Percentiles rank a stretch among this genome's conserved stretches.
Evolutionary conservation across 257 asterid species (phyloP).

Genomic region (Nicotiana tomentosiformis): DNA sequence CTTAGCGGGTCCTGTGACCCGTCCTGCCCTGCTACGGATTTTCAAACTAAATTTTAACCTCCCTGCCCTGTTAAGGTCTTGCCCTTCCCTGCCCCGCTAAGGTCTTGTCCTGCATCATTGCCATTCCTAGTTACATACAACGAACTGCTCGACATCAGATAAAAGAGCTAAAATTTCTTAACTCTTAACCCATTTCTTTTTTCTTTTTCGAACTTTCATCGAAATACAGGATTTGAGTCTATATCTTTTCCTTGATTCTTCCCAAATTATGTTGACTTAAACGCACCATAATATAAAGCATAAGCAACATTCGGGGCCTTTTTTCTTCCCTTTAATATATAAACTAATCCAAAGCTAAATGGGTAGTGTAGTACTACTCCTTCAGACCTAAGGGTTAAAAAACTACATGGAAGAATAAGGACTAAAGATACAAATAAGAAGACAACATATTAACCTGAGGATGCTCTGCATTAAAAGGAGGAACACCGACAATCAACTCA

Average conservation of each 20-base stretch:
- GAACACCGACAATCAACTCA: constrained; percentile 95
- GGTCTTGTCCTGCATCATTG: too few relatives aligned
- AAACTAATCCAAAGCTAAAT: not conserved
- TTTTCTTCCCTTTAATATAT: not conserved
- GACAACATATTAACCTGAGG: constrained; percentile 69
- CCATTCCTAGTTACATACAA: not conserved
- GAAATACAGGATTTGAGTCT: not conserved
- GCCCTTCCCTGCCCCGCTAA: too few relatives aligned
- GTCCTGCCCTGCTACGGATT: too few relatives aligned
- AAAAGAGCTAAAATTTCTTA: not conserved
- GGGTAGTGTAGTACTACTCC: not conserved
- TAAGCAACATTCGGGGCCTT: not conserved
- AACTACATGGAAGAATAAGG: constrained; percentile 7
- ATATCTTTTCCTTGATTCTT: not conserved
- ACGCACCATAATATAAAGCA: not conserved
- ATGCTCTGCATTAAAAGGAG: constrained; percentile 99
- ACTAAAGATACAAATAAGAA: not conserved
- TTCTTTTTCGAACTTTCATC: not conserved
- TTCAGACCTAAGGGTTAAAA: not conserved
- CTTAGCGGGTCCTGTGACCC: too few relatives aligned
- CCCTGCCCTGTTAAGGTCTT: too few relatives aligned
- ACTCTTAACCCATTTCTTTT: not conserved
- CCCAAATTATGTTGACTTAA: not conserved
- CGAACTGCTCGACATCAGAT: not conserved
- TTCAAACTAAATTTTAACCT: too few relatives aligned